Evolutionary conservation across 108 stramenopile genomes (phyloP).

Genomic region (Cyclotella choctawhatcheeana): DNA sequence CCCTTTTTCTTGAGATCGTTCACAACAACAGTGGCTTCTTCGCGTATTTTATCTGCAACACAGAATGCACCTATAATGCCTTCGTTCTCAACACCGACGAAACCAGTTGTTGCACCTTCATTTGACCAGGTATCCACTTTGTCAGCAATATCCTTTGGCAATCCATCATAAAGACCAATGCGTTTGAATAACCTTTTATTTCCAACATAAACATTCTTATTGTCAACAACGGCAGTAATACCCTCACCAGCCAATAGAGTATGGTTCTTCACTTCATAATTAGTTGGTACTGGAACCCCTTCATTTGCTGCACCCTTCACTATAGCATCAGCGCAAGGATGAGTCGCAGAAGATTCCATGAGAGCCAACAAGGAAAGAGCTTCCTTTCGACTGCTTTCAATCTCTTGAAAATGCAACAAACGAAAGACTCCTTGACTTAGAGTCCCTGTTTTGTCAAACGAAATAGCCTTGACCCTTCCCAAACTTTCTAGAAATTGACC

Average conservation of each 20-base stretch:
- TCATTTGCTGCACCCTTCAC: slow-evolving; percentile 69
- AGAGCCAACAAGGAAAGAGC: slow-evolving; percentile 57
- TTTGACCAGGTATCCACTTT: slow-evolving; percentile 60
- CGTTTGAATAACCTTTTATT: slow-evolving; percentile 74
- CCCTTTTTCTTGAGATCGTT: slow-evolving; percentile 64
- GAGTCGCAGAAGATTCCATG: slow-evolving; percentile 75
- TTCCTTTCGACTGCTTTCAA: slow-evolving; percentile 41
- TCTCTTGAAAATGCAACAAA: slow-evolving; percentile 57
- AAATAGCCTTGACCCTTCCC: slow-evolving; percentile 58
- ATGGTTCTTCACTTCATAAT: slow-evolving; percentile 54
- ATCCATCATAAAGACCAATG: slow-evolving; percentile 47
- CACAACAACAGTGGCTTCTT: slow-evolving; percentile 64
- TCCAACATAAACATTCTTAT: slow-evolving; percentile 66
- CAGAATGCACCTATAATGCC: slow-evolving; percentile 81
- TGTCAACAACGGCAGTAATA: slow-evolving; percentile 60
- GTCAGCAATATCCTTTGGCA: slow-evolving; percentile 24
- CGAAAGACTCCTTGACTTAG: slow-evolving; percentile 74
- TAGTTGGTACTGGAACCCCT: slow-evolving; percentile 45
- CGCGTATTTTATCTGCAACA: slow-evolving; percentile 73
- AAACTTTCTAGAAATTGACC: slow-evolving; percentile 78
- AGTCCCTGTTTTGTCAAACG: slow-evolving; percentile 89
- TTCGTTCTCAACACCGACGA: slow-evolving; percentile 70
- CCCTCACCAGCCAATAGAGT: slow-evolving; percentile 72
- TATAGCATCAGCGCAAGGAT: slow-evolving; percentile 78
- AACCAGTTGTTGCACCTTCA: slow-evolving; percentile 67